Evolutionary conservation across 768 basidiomycete genomes (phyloP), one percentile per base, ranked within the genome.

Genomic region (Podaxis sp.): DNA sequence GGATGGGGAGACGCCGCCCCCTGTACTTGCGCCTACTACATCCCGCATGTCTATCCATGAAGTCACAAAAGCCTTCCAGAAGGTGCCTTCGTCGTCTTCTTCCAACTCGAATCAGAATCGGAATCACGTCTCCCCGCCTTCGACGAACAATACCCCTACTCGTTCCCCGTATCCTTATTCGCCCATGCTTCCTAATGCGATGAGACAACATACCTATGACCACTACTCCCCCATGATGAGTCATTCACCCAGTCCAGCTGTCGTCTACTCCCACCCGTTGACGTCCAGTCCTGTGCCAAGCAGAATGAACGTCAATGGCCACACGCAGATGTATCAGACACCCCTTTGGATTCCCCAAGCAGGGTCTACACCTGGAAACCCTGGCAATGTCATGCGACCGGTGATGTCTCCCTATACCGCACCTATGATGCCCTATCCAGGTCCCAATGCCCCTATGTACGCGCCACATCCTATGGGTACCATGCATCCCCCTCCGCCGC

Each of bases 61-160:
- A 58, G 90, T 93, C 36, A 91, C 89, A 11, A 85, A 89, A 61
- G 90, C 91, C 21, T 94, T 94, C 75, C 92, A 94, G 68, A 88
- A 88, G 72, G 92, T 93, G 27, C 91, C 91, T 2, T 74, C 83
- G 5, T 79, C 78, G 7, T 79, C 89, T 2, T 79, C 83, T 14
- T 71, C 81, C 13, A 81, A 70, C 50, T 72, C 79, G 48, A 68
- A 79, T 11, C 68, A 77, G 38, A 80, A 78, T 63, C 79, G 84
- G 62, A 73, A 80, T 35, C 73, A 83, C 1, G 73, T 83, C 55
- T 82, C 87, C 21, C 80, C 85, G 21, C 74, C 84, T 16, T 72
- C 76, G 4, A 75, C 74, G 1, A 78, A 75, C 50, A 75, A 76
- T n/a, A 71, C 69, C 2, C 64, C 69, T 38, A 38, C 27, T 18